phyloP scores from a whole-genome alignment of 306 rosid genomes.

The Calophaca sinica region DNA sequence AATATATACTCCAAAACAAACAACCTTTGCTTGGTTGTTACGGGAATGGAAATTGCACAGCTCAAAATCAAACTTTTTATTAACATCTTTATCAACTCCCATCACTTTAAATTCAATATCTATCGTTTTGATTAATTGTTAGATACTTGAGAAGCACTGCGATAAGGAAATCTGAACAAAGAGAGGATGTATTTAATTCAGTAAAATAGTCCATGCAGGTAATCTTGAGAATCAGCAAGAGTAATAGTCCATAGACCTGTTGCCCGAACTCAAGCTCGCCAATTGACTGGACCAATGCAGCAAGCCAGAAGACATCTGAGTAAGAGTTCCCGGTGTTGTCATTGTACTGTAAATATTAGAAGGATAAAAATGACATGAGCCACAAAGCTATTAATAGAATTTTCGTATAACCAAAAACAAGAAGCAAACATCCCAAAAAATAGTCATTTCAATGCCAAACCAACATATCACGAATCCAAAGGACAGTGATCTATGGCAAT shows the following conservation, averaged over 20 bases:
- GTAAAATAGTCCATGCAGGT: slow-evolving; percentile 19
- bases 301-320: slow-evolving; percentile 98
- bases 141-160: not conserved
- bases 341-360: slow-evolving; percentile 70
- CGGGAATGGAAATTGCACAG: slow-evolving; percentile 12
- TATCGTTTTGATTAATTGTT: slow-evolving; percentile 21
- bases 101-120: slow-evolving; percentile 26
- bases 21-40: slow-evolving; percentile 1
- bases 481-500: not conserved
- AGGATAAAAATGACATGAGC: slow-evolving; percentile 40
- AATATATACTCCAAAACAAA: not conserved
- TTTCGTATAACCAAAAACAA: slow-evolving; percentile 26
- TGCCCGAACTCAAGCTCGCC: slow-evolving; percentile 97
- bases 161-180: not conserved
- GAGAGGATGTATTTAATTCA: not conserved
- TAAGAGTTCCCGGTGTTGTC: slow-evolving; percentile 93
- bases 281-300: slow-evolving; percentile 86
- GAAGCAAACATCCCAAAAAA: slow-evolving; percentile 23
- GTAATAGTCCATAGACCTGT: slow-evolving; percentile 68
- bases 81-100: slow-evolving; percentile 22
- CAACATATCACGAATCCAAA: slow-evolving; percentile 34
- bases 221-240: slow-evolving; percentile 4
- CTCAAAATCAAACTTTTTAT: slow-evolving; percentile 25
- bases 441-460: not conserved
- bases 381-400: slow-evolving; percentile 23